Base-by-base conservation (phyloP, 257 asterid genomes). In the Nicotiana sylvestris region DNA sequence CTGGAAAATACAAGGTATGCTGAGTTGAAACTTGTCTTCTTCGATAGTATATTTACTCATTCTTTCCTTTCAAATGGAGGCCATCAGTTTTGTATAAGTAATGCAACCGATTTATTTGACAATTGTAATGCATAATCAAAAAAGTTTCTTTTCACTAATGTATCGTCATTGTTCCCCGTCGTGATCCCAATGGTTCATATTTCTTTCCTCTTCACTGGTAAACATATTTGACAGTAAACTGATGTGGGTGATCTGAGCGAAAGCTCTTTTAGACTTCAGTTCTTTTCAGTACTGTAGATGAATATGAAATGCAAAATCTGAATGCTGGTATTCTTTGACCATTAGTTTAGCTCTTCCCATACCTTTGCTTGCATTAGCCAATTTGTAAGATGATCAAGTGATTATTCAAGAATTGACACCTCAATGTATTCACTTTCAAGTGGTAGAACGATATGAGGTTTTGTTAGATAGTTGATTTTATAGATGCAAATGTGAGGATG, bases 1-100 rank as follows among this genome's bases (percentile, higher is more conserved):
- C 95, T n/a, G 99, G 98, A 83, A 96, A 96, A 85, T 96, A 96
- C 88, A 92, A 93, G 98, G 99, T 96, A 88, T 51, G 61, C 29
- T 70, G 21, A 25, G 46, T 51, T 76, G 80, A 76, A 51, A 51
- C 43, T 2, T 7, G 29, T 27, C 27, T 51, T 27, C 60, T 74
- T 7, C 17, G 15, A 60, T 3, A 49, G 61, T 74, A 49, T 61
- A 2, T 74, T 76, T 51, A 6, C 62, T 74, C 80, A 13, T 27
- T 51, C 9, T 76, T 76, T 74, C 21, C 35, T 27, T 74, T 72
- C 25, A 72, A 72, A 25, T 46, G 25, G 39, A 49, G 35, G 43
- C 11, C 15, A 74, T 72, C 78, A 12, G 12, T 43, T 72, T 49
- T 12, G 37, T 72, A 49, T 6, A 1, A 72, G 61, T 12, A 6